These are phyloP conservation scores for Prunus persica DNA, from an alignment of 306 rosid species.

Conservation along the genomic window DNA sequence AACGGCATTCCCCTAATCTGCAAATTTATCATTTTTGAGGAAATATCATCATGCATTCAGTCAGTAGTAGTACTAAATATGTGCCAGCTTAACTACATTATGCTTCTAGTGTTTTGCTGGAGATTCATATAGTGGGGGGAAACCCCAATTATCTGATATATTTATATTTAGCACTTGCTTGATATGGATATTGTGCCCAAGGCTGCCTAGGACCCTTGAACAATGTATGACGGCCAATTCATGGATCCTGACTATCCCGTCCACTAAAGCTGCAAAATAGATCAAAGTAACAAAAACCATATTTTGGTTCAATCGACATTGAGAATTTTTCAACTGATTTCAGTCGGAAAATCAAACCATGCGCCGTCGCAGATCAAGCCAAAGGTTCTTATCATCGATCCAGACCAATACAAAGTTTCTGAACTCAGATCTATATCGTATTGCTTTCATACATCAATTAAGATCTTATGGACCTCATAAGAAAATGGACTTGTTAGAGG, in stretches of 20 bases:
- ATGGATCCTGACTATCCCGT: no score
- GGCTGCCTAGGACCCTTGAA: no score
- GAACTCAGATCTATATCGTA: background rate
- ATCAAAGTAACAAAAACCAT: background rate
- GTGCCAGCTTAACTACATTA: background rate
- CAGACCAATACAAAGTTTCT: background rate
- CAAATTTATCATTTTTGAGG: constrained; percentile 32
- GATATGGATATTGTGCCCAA: no score
- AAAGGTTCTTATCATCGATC: background rate
- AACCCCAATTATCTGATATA: background rate
- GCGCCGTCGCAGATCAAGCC: no score
- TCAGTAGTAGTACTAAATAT: background rate
- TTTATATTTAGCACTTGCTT: no score
- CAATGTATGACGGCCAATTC: no score
- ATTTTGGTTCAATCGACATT: background rate
- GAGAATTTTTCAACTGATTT: background rate
- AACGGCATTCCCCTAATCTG: constrained; percentile 76
- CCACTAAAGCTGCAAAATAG: background rate
- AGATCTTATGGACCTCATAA: background rate
- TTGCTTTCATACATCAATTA: background rate
- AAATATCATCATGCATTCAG: background rate
- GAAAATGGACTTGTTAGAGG: background rate
- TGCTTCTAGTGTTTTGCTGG: background rate
- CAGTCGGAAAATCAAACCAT: background rate
- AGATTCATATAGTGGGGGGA: background rate